Evolutionary conservation across 805 yeast genomes (phyloP).

Genomic region (Candida mattraensis): DNA sequence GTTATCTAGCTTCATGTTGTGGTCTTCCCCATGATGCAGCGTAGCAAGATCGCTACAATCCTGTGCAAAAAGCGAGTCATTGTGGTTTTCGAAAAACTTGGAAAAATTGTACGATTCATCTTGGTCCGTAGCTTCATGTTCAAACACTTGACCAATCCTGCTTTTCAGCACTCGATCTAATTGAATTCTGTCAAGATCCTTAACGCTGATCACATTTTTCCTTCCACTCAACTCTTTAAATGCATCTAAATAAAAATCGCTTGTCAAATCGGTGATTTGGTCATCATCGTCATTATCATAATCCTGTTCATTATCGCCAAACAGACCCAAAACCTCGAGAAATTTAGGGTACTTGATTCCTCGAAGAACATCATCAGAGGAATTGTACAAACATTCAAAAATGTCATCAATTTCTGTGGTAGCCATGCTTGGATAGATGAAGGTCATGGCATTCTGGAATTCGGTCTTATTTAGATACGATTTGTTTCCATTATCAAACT

Average conservation of each 20-base stretch:
- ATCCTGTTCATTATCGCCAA: conserved; percentile 18
- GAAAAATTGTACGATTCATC: conserved; percentile 16
- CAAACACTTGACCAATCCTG: conserved; percentile 16
- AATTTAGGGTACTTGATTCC: conserved; percentile 32
- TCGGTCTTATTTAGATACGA: conserved; percentile 40
- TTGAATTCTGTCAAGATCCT: conserved; percentile 38
- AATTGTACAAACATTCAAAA: conserved; percentile 33
- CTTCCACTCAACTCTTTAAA: conserved; percentile 42
- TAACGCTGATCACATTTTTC: conserved; percentile 37
- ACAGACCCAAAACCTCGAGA: conserved; percentile 22
- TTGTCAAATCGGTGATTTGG: conserved; percentile 39
- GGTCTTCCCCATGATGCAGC: background rate
- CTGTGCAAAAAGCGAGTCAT: conserved; percentile 7
- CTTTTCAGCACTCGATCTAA: conserved; percentile 18
- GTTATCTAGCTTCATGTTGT: conserved; percentile 5
- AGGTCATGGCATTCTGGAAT: conserved; percentile 43
- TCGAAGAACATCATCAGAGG: conserved; percentile 22
- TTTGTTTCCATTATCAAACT: conserved; percentile 37
- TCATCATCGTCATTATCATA: conserved; percentile 32
- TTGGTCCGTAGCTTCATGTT: conserved; percentile 5
- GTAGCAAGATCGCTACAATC: conserved; percentile 6
- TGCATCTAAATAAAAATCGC: conserved; percentile 38
- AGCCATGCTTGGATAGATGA: conserved; percentile 39
- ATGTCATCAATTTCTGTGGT: conserved; percentile 38
- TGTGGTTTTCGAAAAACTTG: conserved; percentile 17